Base-by-base conservation (phyloP, 1,284 basidiomycete species). In the Ceratobasidium papillatum region DNA sequence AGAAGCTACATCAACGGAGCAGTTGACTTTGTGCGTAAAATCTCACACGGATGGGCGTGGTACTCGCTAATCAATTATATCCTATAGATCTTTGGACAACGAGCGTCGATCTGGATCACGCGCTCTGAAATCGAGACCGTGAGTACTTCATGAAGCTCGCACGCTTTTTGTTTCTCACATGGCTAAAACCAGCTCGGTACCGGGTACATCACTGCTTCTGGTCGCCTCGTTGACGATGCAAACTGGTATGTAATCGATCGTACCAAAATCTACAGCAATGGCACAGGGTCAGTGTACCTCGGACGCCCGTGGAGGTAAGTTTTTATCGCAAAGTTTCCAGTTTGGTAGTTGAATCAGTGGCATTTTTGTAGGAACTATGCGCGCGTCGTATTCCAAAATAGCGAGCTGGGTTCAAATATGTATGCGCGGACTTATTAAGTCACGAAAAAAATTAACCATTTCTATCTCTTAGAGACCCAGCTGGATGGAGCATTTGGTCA, bases 221-320 rank as follows among this genome's bases (percentile, higher is more conserved):
- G 69, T 34, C 74, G 77, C 36, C 72, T 69, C 14, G 34, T 43
- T 19, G 56, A 69, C 49, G 77, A 78, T 51, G 63, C 76, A 4
- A 75, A 77, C 71, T 78, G 76, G 74, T 78, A 77, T 56, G 77
- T 78, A 9, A 77, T 78, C 45, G 75, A 78, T 25, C 63, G 69
- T 9, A 73, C 69, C 47, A 78, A 72, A 14, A 45, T 72, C 41
- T 72, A 72, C 34, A 61, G 62, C 65, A 72, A 75, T 22, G 62
- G 58, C 27, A 62, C 66, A 30, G 58, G 58, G 32, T 63, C 66
- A 19, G 65, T 69, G 27, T 74, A 73, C 47, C 52, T 77, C 43
- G 65, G 75, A 27, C 65, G 71, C 5, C 75, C 77, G 17, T 76
- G 73, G 74, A 62, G 68, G 69, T 58, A 36, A 47, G 65, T 62